These are phyloP conservation scores for Aspergillus nidulans DNA, from an alignment of 495 filamentous ascomycete genomes.

Conservation along the genomic window DNA sequence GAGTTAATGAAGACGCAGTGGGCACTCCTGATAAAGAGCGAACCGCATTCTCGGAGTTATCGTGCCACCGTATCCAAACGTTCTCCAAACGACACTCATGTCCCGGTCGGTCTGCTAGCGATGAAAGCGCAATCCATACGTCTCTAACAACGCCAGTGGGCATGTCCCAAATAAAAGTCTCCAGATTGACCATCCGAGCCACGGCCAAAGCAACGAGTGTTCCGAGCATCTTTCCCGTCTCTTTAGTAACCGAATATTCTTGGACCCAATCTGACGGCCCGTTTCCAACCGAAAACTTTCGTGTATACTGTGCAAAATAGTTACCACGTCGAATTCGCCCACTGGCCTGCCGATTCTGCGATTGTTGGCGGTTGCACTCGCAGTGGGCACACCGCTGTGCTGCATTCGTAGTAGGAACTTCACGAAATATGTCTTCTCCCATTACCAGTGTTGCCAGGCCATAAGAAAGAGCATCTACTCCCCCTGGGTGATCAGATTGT, in stretches of 20 bases:
- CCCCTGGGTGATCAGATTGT: constrained; percentile 60
- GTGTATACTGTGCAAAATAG: constrained; percentile 78
- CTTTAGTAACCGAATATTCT: constrained; percentile 84
- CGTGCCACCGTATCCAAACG: constrained; percentile 88
- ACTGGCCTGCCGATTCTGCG: constrained; percentile 2
- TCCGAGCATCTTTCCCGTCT: constrained; percentile 89
- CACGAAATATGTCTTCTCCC: constrained; percentile 66
- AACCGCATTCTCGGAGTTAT: constrained; percentile 56
- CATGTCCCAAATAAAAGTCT: constrained; percentile 96
- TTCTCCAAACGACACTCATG: constrained; percentile 66
- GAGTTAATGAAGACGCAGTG: constrained; percentile 20
- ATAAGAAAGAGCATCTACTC: constrained; percentile 88
- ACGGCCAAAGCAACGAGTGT: constrained; percentile 85
- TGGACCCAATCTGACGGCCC: constrained; percentile 78
- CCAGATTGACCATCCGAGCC: constrained; percentile 80
- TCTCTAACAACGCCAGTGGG: constrained; percentile 84
- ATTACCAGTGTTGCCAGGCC: constrained; percentile 82
- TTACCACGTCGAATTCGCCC: constrained; percentile 54
- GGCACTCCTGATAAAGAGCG: constrained; percentile 22
- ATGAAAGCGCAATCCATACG: constrained; percentile 79
- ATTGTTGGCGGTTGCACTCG: constrained; percentile 24
- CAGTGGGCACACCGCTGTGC: constrained; percentile 32
- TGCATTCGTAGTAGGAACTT: constrained; percentile 16
- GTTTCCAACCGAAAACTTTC: constrained; percentile 88
- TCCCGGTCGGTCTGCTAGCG: constrained; percentile 58